Conservation (phyloP, 2,329 filamentous ascomycete genomes). For the Xylariaceae sp. region DNA sequence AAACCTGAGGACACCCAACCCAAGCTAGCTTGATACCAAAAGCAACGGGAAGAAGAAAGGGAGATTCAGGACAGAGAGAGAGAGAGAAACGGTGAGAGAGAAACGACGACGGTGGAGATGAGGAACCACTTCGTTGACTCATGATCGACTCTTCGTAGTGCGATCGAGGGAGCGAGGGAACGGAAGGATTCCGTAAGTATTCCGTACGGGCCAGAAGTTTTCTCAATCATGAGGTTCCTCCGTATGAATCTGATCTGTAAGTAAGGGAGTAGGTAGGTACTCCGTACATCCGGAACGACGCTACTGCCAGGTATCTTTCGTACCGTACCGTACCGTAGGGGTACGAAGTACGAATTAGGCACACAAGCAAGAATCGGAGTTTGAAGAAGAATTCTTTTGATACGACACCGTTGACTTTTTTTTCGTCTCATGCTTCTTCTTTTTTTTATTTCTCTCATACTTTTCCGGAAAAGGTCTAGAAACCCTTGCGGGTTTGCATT, state of each 20-base stretch:
- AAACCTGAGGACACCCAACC: not conserved
- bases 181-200: too few relatives aligned
- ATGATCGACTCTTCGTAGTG: not conserved
- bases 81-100: not conserved
- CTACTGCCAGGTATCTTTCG: too few relatives aligned
- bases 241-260: too few relatives aligned
- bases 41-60: not conserved
- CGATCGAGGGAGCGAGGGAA: not conserved
- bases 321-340: too few relatives aligned
- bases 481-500: not conserved
- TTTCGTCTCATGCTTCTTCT: not conserved
- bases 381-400: not conserved
- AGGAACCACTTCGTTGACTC: not conserved
- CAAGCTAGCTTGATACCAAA: not conserved
- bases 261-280: not conserved
- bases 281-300: too few relatives aligned
- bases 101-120: not conserved
- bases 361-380: not conserved
- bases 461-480: not conserved
- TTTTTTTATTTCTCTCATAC: not conserved
- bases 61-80: too few relatives aligned
- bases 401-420: not conserved
- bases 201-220: too few relatives aligned
- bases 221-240: too few relatives aligned
- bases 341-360: not conserved